phyloP scores from a whole-genome alignment of 441 rosid genomes.

The Brassica balearica region DNA sequence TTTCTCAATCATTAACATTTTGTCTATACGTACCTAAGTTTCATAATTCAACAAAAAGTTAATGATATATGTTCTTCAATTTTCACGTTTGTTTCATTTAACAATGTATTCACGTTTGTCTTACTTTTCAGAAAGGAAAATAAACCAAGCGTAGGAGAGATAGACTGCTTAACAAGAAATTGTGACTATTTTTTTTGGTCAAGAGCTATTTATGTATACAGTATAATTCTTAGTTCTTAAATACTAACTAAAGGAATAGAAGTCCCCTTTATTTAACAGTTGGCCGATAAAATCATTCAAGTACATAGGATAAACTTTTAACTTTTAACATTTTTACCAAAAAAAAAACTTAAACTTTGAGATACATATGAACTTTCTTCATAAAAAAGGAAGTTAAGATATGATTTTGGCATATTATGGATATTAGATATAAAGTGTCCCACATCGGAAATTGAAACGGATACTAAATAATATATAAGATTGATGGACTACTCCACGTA shows the following conservation, averaged over 20 bases:
- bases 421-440: too few relatives aligned
- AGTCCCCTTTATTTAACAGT: neutral
- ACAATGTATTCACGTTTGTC: conserved; percentile 19
- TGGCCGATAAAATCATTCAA: neutral
- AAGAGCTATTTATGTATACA: neutral
- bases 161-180: conserved; percentile 29
- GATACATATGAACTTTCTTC: neutral
- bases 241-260: neutral
- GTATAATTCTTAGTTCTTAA: neutral
- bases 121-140: conserved; percentile 22
- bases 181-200: neutral
- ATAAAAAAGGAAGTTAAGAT: neutral
- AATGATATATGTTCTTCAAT: neutral
- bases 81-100: conserved; percentile 13
- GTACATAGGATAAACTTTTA: neutral
- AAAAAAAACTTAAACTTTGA: neutral
- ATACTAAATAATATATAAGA: too few relatives aligned
- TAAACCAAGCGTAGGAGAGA: conserved; percentile 19
- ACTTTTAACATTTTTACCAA: neutral
- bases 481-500: too few relatives aligned
- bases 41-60: neutral
- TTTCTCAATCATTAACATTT: conserved; percentile 34
- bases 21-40: conserved; percentile 16
- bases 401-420: neutral
- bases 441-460: too few relatives aligned